Conservation (phyloP, 1,284 basidiomycete species). For the Ceratobasidium sp. region DNA sequence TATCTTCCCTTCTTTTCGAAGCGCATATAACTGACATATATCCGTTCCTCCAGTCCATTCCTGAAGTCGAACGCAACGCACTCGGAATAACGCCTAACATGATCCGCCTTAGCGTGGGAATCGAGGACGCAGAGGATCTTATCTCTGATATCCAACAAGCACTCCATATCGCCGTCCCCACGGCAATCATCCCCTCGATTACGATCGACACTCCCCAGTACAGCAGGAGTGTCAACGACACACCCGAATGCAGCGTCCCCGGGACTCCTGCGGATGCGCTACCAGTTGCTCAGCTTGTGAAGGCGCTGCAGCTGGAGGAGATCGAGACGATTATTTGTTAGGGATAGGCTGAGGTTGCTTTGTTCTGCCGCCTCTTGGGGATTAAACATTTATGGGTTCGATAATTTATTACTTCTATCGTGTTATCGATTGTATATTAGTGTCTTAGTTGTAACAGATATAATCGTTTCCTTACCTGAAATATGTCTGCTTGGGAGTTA, state of each 20-base stretch:
- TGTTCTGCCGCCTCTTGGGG: too few species aligned
- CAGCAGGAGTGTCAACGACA: not conserved
- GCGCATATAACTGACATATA: conserved; percentile 17
- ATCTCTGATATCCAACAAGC: conserved; percentile 83
- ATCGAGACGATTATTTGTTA: not conserved
- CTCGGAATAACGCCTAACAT: conserved; percentile 88
- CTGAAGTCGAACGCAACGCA: conserved; percentile 73
- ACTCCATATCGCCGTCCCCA: conserved; percentile 63
- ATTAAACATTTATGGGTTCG: too few species aligned
- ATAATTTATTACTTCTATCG: too few species aligned
- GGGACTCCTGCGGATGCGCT: conserved; percentile 1
- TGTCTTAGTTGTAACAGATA: too few species aligned
- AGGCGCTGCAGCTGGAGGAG: not conserved
- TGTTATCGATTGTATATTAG: too few species aligned
- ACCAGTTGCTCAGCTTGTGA: not conserved
- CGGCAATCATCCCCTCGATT: not conserved
- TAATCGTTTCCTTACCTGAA: too few species aligned
- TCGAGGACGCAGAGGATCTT: conserved; percentile 90
- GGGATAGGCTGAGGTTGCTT: too few species aligned
- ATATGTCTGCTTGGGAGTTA: too few species aligned
- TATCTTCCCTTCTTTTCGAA: not conserved
- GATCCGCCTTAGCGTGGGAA: conserved; percentile 86
- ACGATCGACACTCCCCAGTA: not conserved
- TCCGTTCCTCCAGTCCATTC: conserved; percentile 79
- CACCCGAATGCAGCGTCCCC: not conserved